Conservation (phyloP, 768 basidiomycete species). For the Fistulinella prunicolor region DNA sequence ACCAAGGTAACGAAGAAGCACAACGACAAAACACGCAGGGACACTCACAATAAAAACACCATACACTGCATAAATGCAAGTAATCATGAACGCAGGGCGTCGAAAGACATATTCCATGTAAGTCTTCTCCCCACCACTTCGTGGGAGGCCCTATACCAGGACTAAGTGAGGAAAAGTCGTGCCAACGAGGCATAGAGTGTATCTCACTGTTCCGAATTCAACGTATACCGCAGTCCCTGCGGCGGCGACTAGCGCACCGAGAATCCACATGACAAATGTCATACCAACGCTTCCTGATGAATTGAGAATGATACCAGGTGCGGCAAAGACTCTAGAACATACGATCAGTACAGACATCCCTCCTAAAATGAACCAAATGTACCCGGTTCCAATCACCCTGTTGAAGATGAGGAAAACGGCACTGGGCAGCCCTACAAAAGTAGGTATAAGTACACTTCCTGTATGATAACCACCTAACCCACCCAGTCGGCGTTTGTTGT, state of each 20-base stretch:
- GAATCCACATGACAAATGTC: conserved; percentile 65
- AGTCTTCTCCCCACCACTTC: conserved; percentile 74
- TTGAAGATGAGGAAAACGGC: conserved; percentile 71
- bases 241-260: conserved; percentile 62
- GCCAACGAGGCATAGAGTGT: not conserved
- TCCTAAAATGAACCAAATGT: conserved; percentile 1
- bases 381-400: conserved; percentile 74
- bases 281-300: conserved; percentile 70
- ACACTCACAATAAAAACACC: conserved; percentile 53
- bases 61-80: conserved; percentile 58
- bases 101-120: conserved; percentile 72
- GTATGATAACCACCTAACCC: conserved; percentile 10
- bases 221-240: conserved; percentile 70
- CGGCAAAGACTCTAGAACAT: conserved; percentile 59
- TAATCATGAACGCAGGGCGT: conserved; percentile 56
- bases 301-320: conserved; percentile 63
- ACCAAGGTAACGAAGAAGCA: not conserved
- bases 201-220: conserved; percentile 67
- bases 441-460: not conserved
- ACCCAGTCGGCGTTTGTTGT: conserved; percentile 52
- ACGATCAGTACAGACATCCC: not conserved
- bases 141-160: conserved; percentile 54
- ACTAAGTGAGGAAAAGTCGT: not conserved
- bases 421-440: conserved; percentile 35
- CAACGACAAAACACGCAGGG: not conserved